Evolutionary conservation across 2,329 filamentous ascomycete species (phyloP), one percentile per base, ranked within the genome.

Genomic region (Gnomoniopsis smithogilvyi): DNA sequence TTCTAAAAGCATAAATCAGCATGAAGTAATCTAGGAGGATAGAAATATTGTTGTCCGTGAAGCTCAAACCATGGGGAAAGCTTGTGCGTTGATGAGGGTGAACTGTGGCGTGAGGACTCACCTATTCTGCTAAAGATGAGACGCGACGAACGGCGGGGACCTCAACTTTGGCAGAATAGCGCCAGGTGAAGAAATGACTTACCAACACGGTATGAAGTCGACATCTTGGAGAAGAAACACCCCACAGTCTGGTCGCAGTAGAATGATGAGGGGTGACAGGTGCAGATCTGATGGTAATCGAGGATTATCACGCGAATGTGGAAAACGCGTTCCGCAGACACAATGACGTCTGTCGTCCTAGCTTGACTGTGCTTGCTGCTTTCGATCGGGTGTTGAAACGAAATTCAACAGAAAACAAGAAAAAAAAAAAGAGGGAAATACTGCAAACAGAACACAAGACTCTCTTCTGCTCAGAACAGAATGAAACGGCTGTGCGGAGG

Each of bases 1-100:
- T 72, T 96, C 92, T 96, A 68, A 34, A n/a, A 33, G 26, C 19
- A 54, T n/a, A 19, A 17, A 56, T 47, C n/a, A 58, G 52, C 53
- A 54, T 47, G 15, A 2, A 34, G 15, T 21, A 14, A 12, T 30
- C 3, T 6, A 34, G 21, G 3, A 52, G 6, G 50, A 41, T 2
- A 41, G 19, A n/a, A 50, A 15, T 19, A 6, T n/a, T n/a, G n/a
- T n/a, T n/a, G n/a, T n/a, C n/a, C n/a, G n/a, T n/a, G n/a, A 30
- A n/a, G 22, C 12, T 15, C 26, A 30, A 30, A 4, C 26, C 4
- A 33, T 11, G 48, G 14, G 24, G 26, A 2, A 34, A 21, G 21
- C n/a, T 21, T 17, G 22, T 21, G 24, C 14, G 15, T 60, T 45
- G 50, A 36, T 33, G 48, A 45, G 26, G 52, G 41, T 10, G 8